phyloP scores from a whole-genome alignment of 2,329 filamentous ascomycete species.

The Fusarium zealandicum region DNA sequence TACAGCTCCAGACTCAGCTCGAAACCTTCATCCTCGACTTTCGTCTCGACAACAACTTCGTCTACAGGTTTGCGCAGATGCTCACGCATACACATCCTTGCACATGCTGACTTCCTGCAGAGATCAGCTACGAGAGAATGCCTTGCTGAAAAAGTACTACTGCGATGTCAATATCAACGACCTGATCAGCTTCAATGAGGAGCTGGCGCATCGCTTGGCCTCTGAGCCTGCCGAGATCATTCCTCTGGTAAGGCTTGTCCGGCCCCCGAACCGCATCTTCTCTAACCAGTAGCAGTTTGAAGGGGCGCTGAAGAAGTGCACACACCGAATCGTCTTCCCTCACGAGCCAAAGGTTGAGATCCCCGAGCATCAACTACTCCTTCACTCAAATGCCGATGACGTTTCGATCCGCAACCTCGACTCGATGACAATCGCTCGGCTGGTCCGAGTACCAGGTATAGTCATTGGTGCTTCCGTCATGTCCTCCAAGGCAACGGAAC shows the following conservation, averaged over 20 bases:
- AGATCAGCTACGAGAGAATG: conserved; percentile 95
- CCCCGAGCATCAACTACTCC: conserved; percentile 91
- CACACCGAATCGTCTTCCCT: conserved; percentile 91
- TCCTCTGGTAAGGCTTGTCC: conserved; percentile 70
- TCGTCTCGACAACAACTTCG: conserved; percentile 90
- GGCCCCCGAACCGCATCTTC: not conserved
- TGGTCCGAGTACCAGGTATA: conserved; percentile 97
- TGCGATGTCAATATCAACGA: conserved; percentile 97
- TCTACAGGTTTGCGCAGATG: conserved; percentile 76
- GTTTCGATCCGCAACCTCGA: conserved; percentile 94
- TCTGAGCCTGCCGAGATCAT: conserved; percentile 93
- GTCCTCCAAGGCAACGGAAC: conserved; percentile 89
- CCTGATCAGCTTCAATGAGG: conserved; percentile 94
- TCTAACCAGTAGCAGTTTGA: conserved; percentile 73
- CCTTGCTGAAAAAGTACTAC: conserved; percentile 90
- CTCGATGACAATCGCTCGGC: conserved; percentile 87
- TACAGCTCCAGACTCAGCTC: conserved; percentile 78
- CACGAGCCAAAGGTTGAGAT: conserved; percentile 71
- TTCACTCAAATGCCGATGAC: conserved; percentile 90
- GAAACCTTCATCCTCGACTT: conserved; percentile 94
- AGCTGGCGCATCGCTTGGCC: conserved; percentile 86
- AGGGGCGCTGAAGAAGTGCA: conserved; percentile 86
- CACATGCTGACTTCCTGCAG: conserved; percentile 53
- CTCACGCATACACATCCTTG: not conserved
- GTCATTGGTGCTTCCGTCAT: conserved; percentile 97